These are phyloP conservation scores for Geranium brycei DNA, from an alignment of 345 rosid genomes.

Conservation along the genomic window DNA sequence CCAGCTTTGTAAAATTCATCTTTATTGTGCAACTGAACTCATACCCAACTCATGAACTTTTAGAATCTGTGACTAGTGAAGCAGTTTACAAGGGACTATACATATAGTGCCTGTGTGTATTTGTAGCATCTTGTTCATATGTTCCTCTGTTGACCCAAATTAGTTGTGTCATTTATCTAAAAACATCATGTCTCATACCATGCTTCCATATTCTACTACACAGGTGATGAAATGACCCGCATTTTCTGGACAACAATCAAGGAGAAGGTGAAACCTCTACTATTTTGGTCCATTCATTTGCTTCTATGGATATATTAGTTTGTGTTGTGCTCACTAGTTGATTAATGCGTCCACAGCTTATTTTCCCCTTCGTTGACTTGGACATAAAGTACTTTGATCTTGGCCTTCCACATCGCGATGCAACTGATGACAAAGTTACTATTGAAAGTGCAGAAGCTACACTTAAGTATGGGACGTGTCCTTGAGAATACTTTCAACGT, in stretches of 20 bases:
- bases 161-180: too few relatives aligned
- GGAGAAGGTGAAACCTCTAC: slow-evolving; percentile 56
- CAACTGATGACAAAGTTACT: slow-evolving; percentile 56
- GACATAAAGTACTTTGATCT: slow-evolving; percentile 65
- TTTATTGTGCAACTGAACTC: too few relatives aligned
- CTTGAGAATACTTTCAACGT: not conserved
- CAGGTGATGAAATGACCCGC: slow-evolving; percentile 99
- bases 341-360: slow-evolving; percentile 38
- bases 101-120: too few relatives aligned
- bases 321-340: not conserved
- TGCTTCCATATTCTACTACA: slow-evolving; percentile 8
- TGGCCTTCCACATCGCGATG: slow-evolving; percentile 52
- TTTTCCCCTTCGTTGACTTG: slow-evolving; percentile 69
- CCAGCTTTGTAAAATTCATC: too few relatives aligned
- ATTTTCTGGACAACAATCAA: slow-evolving; percentile 84
- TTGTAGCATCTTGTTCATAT: too few relatives aligned
- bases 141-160: not conserved
- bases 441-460: slow-evolving; percentile 61
- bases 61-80: too few relatives aligned
- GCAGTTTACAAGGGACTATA: too few relatives aligned
- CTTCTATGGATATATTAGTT: not conserved
- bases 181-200: not conserved
- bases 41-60: too few relatives aligned
- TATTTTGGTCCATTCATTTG: not conserved
- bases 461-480: slow-evolving; percentile 31